A percentile compares a stretch with the other conserved stretches of the same genome.
phyloP scores from a whole-genome alignment of 257 asterid genomes.

The Oldenlandia corymbosa region DNA sequence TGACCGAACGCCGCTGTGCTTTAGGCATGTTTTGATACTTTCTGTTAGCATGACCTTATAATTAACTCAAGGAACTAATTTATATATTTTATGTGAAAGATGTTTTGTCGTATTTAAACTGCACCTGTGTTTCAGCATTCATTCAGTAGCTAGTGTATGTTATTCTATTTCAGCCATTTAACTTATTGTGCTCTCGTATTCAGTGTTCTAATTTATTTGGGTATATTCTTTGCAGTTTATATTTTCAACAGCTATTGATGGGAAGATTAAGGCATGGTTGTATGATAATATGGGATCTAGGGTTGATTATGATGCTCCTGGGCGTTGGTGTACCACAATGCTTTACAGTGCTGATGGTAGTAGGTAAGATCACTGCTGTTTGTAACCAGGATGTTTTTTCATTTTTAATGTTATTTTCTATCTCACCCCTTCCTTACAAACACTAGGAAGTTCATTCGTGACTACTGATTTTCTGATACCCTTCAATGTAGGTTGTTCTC shows the following conservation, averaged over 20 bases:
- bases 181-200: neutral
- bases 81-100: too few relatives aligned
- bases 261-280: conserved; percentile 98
- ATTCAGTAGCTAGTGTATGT: neutral
- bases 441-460: neutral
- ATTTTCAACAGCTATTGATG: conserved; percentile 92
- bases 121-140: neutral
- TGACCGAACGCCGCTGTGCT: neutral
- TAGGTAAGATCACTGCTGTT: conserved; percentile 39
- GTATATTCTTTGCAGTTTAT: conserved; percentile 53
- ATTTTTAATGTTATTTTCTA: neutral
- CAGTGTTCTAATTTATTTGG: conserved; percentile 14
- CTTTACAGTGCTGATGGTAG: conserved; percentile 96
- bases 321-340: conserved; percentile 95
- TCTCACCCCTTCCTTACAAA: too few relatives aligned
- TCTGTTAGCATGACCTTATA: neutral
- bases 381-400: neutral
- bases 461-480: neutral
- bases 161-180: neutral
- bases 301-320: conserved; percentile 99
- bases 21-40: neutral
- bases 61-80: neutral
- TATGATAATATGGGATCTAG: conserved; percentile 93
- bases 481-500: conserved; percentile 67
- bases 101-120: neutral